Evolutionary conservation across 768 basidiomycete genomes (phyloP).

Genomic region (Amanita muscaria): DNA sequence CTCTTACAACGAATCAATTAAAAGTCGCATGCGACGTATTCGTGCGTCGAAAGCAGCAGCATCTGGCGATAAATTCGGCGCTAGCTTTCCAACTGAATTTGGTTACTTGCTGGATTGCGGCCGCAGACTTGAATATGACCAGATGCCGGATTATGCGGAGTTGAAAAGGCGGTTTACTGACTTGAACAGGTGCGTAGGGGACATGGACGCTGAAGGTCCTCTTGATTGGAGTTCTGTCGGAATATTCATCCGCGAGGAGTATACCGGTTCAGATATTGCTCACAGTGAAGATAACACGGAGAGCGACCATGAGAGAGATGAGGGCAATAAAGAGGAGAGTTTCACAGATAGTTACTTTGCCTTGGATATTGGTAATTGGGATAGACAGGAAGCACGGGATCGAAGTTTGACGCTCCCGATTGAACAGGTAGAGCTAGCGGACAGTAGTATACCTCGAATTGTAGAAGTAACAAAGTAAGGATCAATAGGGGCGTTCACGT

Average conservation of each 20-base stretch:
- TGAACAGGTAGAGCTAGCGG: conserved; percentile 8
- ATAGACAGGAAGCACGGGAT: conserved; percentile 10
- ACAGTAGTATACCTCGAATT: conserved; percentile 4
- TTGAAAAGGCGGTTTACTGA: conserved; percentile 5
- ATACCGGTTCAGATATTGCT: conserved; percentile 6
- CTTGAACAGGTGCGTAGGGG: conserved; percentile 1
- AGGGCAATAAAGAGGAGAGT: conserved; percentile 4
- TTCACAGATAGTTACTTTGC: conserved; percentile 10
- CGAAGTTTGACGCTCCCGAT: conserved; percentile 10
- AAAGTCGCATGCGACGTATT: conserved; percentile 1
- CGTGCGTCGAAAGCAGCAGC: conserved; percentile 2
- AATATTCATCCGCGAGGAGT: conserved; percentile 8
- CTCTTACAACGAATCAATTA: not conserved
- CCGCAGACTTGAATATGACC: conserved; percentile 1
- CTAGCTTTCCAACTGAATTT: conserved; percentile 2
- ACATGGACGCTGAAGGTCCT: conserved; percentile 7
- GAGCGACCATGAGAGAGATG: conserved; percentile 1
- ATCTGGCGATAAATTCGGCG: conserved; percentile 1
- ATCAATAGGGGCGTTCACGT: too few species aligned
- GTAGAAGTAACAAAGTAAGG: conserved; percentile 2
- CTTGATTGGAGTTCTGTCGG: conserved; percentile 9
- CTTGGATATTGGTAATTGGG: conserved; percentile 12
- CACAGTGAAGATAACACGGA: conserved; percentile 4
- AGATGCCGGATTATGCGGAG: conserved; percentile 5
- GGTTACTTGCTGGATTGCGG: conserved; percentile 3